Evolutionary conservation across 2,329 filamentous ascomycete species (phyloP).

Genomic region (Sclerotinia sclerotiorum): DNA sequence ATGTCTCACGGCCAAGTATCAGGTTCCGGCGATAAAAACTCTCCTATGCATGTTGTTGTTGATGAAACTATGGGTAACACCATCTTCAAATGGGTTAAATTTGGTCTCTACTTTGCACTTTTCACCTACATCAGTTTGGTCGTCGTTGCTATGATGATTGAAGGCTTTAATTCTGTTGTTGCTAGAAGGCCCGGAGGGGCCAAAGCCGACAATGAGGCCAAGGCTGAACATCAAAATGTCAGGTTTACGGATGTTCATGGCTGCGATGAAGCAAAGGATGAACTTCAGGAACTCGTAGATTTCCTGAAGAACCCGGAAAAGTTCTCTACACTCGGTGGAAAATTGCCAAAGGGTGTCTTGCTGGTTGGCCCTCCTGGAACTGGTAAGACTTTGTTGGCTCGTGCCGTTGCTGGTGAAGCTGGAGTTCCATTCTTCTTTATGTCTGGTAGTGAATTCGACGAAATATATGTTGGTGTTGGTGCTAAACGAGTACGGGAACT

Average conservation of each 20-base stretch:
- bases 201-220: constrained; percentile 74
- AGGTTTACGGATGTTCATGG: constrained; percentile 94
- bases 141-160: constrained; percentile 77
- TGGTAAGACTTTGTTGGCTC: constrained; percentile 92
- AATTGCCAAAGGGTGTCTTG: constrained; percentile 94
- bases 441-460: constrained; percentile 98
- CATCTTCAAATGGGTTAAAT: constrained; percentile 91
- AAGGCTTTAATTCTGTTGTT: constrained; percentile 74
- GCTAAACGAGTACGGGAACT: constrained; percentile 94
- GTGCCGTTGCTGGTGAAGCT: constrained; percentile 93
- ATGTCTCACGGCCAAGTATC: constrained; percentile 48
- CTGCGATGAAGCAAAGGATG: constrained; percentile 97
- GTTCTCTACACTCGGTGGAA: constrained; percentile 91
- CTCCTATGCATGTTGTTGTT: constrained; percentile 92
- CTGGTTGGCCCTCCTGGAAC: constrained; percentile 95
- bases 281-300: constrained; percentile 94
- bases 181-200: constrained; percentile 47
- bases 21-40: constrained; percentile 70
- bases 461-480: constrained; percentile 95
- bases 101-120: constrained; percentile 74
- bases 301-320: constrained; percentile 91
- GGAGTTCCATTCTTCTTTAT: constrained; percentile 99
- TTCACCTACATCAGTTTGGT: constrained; percentile 78
- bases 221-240: constrained; percentile 87
- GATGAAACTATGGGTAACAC: constrained; percentile 79